Conservation (phyloP, 2,329 filamentous ascomycete species). For the Aureobasidium namibiae region DNA sequence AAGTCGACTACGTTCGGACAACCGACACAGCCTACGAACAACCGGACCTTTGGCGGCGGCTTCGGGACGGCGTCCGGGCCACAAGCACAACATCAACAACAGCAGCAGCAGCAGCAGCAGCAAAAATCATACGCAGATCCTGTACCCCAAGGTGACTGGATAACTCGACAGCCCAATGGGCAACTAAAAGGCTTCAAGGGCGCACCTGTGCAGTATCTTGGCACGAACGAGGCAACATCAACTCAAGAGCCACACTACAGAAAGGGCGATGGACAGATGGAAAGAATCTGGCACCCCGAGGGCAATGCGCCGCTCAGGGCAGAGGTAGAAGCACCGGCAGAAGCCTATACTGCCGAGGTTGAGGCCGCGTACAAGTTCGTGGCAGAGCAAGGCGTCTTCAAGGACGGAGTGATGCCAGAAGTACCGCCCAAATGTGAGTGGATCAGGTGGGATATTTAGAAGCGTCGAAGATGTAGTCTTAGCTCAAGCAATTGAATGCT, state of each 20-base stretch:
- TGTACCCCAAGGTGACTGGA: conserved; percentile 2
- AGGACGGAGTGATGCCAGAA: conserved; percentile 63
- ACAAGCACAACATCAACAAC: not conserved
- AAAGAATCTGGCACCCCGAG: conserved; percentile 64
- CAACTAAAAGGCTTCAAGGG: not conserved
- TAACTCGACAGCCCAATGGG: not conserved
- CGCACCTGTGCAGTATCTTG: not conserved
- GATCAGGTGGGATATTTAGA: conserved; percentile 63
- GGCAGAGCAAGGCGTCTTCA: conserved; percentile 58
- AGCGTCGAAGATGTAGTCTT: not conserved
- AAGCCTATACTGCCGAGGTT: conserved; percentile 51
- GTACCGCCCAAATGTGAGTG: conserved; percentile 72
- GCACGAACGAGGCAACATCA: not conserved
- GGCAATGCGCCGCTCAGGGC: conserved; percentile 50
- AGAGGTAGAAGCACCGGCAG: conserved; percentile 52
- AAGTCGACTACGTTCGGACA: conserved; percentile 16
- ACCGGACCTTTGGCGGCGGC: not conserved
- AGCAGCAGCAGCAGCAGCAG: not conserved
- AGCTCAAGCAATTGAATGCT: not conserved
- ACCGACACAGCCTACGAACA: not conserved
- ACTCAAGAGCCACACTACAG: not conserved
- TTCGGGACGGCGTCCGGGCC: not conserved
- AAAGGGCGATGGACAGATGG: conserved; percentile 44
- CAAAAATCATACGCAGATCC: not conserved
- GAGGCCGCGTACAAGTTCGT: conserved; percentile 58